Base-by-base conservation (phyloP, 1,139 yeast genomes). In the Sugiyamaella paludigena region DNA sequence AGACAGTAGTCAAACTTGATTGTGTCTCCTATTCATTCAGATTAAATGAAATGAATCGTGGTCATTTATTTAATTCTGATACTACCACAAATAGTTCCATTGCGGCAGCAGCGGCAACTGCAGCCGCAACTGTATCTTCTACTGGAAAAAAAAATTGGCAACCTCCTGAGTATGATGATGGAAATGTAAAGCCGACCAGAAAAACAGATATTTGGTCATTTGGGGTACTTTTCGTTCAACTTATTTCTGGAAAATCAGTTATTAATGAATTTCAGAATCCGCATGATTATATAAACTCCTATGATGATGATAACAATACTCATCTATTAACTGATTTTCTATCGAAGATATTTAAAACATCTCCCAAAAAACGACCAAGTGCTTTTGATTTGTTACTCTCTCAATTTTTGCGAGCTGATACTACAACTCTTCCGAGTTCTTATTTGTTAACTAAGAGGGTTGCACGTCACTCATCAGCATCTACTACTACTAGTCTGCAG, bases 141-240 rank as follows among this genome's bases (percentile, higher is more conserved):
- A 28, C 39, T 19, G 27, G 32, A 8, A 19, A 42, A 38, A 12
- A 48, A 53, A n/a, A n/a, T 15, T 89, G 96, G 97, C 69, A 68
- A 9, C 92, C 96, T 0, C 96, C 98, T 0, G 97, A 89, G 62
- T 60, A 84, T 12, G 61, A 67, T 5, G 71, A 65, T 9, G 48
- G 56, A 10, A 55, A 53, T n/a, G 15, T 54, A 7, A 64, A 63
- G 38, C 83, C 84, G 9, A 86, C 84, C 50, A 73, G 87, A 39
- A 87, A 88, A 62, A 83, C 96, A 0, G 98, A 94, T 68, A 84
- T 94, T 5, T 92, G 97, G 96, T 86, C 87, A 59, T 70, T 91
- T 43, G 98, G 97, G 2, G 87, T 87, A 0, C 67, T 87, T 4
- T 83, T 92, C 58, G 71, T 87, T 27, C 80, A 87, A 54, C 76